These are phyloP conservation scores for Diplodia seriata DNA, from an alignment of 2,329 filamentous ascomycete species.

Conservation along the genomic window DNA sequence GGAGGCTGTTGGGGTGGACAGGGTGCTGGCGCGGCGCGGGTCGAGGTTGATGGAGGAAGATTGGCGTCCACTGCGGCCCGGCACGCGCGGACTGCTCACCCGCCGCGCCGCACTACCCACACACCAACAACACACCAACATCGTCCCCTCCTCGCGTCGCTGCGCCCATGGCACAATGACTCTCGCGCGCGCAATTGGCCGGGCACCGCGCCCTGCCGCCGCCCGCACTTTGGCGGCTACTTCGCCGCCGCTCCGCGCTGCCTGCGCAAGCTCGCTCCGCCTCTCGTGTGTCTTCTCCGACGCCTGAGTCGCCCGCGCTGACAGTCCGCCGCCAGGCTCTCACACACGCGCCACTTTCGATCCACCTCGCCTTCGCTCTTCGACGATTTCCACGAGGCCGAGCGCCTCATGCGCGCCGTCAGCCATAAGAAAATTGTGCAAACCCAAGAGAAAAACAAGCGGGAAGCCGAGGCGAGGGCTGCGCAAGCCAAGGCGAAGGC, in stretches of 20 bases:
- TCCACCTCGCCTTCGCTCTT: background rate
- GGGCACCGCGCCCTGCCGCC: background rate
- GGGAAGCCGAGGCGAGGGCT: too few species aligned
- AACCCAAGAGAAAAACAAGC: too few species aligned
- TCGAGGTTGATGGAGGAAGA: background rate
- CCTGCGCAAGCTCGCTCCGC: too few species aligned
- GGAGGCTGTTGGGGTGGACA: background rate
- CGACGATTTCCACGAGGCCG: background rate
- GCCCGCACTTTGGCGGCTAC: background rate
- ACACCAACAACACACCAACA: too few species aligned
- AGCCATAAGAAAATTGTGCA: too few species aligned
- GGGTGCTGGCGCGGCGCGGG: background rate
- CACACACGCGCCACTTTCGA: background rate
- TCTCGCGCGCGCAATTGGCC: constrained; percentile 12
- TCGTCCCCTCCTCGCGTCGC: background rate
- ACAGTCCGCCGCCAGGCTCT: background rate
- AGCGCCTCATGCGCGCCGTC: background rate
- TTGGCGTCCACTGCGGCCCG: constrained; percentile 8
- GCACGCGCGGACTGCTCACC: background rate
- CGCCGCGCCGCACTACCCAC: too few species aligned
- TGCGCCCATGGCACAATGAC: constrained; percentile 12
- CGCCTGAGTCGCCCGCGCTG: background rate
- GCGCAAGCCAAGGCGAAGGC: too few species aligned
- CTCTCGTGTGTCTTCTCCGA: background rate
- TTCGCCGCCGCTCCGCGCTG: background rate